Percentiles rank a stretch among this genome's conserved stretches.
phyloP scores from a whole-genome alignment of 495 filamentous ascomycete species.

The Penicillium goetzii region DNA sequence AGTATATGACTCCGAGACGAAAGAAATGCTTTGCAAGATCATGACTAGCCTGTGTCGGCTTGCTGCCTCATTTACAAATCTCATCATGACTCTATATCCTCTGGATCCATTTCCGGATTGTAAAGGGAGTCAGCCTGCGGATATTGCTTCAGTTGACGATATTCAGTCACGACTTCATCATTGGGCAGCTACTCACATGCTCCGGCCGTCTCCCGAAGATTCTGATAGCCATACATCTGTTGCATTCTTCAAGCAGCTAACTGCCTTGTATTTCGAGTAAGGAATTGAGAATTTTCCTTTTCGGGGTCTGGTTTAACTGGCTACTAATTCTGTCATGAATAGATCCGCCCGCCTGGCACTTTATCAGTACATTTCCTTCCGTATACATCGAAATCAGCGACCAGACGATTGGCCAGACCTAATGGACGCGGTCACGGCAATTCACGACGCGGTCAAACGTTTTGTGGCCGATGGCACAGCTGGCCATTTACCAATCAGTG shows the following conservation, averaged over 20 bases:
- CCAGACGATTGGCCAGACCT: slow-evolving; percentile 9
- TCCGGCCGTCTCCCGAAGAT: background rate
- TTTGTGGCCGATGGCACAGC: slow-evolving; percentile 6
- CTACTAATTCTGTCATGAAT: background rate
- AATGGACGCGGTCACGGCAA: slow-evolving; percentile 2
- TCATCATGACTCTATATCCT: slow-evolving; percentile 2
- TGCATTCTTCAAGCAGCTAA: slow-evolving; percentile 9
- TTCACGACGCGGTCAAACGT: slow-evolving; percentile 4
- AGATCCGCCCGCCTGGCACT: slow-evolving; percentile 5
- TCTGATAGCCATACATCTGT: background rate
- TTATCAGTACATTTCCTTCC: slow-evolving; percentile 4
- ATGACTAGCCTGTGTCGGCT: slow-evolving; percentile 8
- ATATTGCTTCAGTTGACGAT: slow-evolving; percentile 1
- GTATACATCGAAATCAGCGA: slow-evolving; percentile 3
- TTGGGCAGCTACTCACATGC: background rate
- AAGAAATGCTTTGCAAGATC: background rate
- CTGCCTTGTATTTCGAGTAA: slow-evolving; percentile 8
- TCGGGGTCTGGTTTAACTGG: background rate
- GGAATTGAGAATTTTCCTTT: background rate
- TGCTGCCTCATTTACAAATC: background rate
- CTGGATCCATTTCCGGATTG: slow-evolving; percentile 7
- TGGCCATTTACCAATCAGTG: slow-evolving; percentile 7
- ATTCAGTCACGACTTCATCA: slow-evolving; percentile 1
- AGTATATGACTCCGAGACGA: slow-evolving; percentile 2
- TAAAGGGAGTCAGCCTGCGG: background rate